A percentile compares a stretch with the other conserved stretches of the same genome.
phyloP scores from a whole-genome alignment of 352 stramenopile genomes.

The Pythium sukuiense region DNA sequence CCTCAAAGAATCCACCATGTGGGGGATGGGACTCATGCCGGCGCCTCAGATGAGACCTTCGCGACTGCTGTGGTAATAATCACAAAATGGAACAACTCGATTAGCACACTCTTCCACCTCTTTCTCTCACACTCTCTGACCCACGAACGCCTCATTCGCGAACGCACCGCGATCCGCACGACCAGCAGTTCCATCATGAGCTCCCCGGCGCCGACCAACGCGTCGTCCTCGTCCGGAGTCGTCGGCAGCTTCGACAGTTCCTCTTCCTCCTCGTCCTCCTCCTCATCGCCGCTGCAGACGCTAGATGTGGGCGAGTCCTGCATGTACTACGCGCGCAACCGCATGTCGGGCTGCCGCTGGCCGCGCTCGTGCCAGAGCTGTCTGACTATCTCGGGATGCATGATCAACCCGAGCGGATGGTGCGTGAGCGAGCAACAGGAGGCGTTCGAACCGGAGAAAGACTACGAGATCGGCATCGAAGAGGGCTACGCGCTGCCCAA shows the following conservation, averaged over 20 bases:
- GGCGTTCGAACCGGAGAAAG: not conserved
- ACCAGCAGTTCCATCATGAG: not conserved
- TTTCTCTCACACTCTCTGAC: not conserved
- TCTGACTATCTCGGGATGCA: slow-evolving; percentile 13
- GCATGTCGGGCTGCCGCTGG: slow-evolving; percentile 17
- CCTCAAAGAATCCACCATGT: not conserved
- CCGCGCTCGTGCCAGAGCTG: slow-evolving; percentile 22
- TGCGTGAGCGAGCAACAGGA: slow-evolving; percentile 14
- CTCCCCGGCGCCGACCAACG: not conserved
- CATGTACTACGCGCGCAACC: slow-evolving; percentile 13
- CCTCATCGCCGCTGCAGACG: not conserved
- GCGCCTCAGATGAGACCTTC: too few relatives aligned
- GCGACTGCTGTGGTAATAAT: not conserved
- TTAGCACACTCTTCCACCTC: not conserved
- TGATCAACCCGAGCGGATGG: slow-evolving; percentile 6
- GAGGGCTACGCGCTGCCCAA: slow-evolving; percentile 21
- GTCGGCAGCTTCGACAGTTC: not conserved
- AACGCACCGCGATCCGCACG: not conserved
- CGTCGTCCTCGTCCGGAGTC: not conserved
- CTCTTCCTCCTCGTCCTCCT: not conserved
- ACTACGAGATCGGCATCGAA: slow-evolving; percentile 6
- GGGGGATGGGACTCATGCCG: not conserved
- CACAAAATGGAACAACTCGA: not conserved
- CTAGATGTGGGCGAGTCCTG: slow-evolving; percentile 14
- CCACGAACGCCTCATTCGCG: not conserved